phyloP scores from a whole-genome alignment of 257 asterid species.

The Orobanche coerulescens region DNA sequence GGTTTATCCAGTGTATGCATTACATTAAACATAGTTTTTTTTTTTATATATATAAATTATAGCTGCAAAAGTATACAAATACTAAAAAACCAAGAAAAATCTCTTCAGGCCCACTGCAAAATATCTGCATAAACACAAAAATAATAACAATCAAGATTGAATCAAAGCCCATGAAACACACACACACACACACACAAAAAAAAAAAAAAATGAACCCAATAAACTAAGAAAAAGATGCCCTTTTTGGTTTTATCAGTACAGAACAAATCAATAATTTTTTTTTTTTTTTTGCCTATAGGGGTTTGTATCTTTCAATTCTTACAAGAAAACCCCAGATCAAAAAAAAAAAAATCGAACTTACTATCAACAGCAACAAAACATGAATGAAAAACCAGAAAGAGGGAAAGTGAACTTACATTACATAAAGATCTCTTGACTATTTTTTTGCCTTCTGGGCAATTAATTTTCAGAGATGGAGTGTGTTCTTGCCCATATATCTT shows the following conservation, averaged over 20 bases:
- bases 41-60: no score
- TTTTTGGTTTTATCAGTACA: background rate
- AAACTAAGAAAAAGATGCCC: background rate
- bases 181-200: background rate
- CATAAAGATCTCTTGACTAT: background rate
- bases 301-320: no score
- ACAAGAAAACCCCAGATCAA: background rate
- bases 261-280: no score
- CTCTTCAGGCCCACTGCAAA: slow-evolving; percentile 4
- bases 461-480: background rate
- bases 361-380: background rate
- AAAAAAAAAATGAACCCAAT: no score
- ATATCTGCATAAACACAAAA: background rate
- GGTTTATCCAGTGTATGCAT: slow-evolving; percentile 39
- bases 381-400: background rate
- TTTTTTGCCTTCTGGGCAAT: background rate
- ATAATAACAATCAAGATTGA: no score
- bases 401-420: background rate
- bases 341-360: background rate
- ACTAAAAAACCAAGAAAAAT: background rate
- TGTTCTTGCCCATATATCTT: background rate
- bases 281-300: no score
- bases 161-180: no score
- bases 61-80: background rate
- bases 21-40: slow-evolving; percentile 36